Percentiles rank a stretch among this genome's conserved stretches.
Evolutionary conservation across 306 rosid genomes (phyloP).

Genomic region (Prunus salicina): DNA sequence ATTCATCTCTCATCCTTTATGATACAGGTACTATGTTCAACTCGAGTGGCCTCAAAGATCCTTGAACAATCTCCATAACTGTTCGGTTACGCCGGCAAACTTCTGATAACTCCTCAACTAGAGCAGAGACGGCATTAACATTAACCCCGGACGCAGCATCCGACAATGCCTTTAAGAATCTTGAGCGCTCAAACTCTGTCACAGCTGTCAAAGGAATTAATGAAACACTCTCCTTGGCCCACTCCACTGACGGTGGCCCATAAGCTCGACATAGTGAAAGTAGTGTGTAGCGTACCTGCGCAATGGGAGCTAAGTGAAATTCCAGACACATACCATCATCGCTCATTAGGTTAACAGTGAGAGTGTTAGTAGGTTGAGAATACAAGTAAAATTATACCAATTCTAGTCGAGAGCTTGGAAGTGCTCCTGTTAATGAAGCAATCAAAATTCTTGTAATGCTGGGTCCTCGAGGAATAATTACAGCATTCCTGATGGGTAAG

Average conservation of each 20-base stretch:
- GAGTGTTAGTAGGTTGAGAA: neutral
- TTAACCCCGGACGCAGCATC: constrained; percentile 82
- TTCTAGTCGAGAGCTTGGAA: constrained; percentile 89
- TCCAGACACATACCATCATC: constrained; percentile 2
- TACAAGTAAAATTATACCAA: constrained; percentile 37
- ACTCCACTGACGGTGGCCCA: constrained; percentile 64
- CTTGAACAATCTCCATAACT: constrained; percentile 97
- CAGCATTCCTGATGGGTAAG: constrained; percentile 61
- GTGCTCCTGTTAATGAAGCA: constrained; percentile 90
- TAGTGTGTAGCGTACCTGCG: constrained; percentile 80
- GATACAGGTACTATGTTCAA: constrained; percentile 62
- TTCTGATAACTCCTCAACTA: constrained; percentile 81
- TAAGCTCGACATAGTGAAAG: constrained; percentile 72
- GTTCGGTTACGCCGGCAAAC: constrained; percentile 93
- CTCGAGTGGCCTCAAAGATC: constrained; percentile 92
- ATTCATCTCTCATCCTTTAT: constrained; percentile 36
- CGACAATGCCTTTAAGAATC: constrained; percentile 75
- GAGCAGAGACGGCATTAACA: constrained; percentile 49
- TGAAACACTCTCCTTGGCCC: constrained; percentile 76
- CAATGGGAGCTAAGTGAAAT: constrained; percentile 17
- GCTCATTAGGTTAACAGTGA: neutral
- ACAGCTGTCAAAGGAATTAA: constrained; percentile 85
- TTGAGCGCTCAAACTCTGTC: constrained; percentile 74
- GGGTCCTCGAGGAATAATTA: constrained; percentile 79
- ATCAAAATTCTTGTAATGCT: constrained; percentile 74